phyloP scores from a whole-genome alignment of 345 rosid species.

The Sisymbrium irio region DNA sequence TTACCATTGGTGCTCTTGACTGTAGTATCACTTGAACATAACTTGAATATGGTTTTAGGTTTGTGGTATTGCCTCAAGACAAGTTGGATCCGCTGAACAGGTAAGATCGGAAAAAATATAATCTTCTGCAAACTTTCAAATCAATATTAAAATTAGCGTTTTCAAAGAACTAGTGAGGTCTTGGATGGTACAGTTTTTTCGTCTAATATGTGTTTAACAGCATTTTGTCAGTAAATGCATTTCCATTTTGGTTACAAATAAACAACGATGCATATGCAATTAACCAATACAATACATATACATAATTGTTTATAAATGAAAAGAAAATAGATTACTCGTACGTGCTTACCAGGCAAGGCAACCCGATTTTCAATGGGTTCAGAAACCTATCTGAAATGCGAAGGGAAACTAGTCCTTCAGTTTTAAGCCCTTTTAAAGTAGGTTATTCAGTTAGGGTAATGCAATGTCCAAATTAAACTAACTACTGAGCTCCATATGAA shows the following conservation, averaged over 20 bases:
- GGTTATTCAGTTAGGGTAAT: too few relatives aligned
- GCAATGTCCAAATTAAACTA: neutral
- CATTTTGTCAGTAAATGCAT: neutral
- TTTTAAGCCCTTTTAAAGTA: neutral
- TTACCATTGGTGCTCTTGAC: neutral
- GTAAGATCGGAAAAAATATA: constrained; percentile 20
- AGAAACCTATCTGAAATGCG: neutral
- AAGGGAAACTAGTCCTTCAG: neutral
- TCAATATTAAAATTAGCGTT: neutral
- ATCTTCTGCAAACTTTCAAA: neutral
- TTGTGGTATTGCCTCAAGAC: constrained; percentile 71
- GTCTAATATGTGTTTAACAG: neutral
- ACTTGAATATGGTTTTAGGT: constrained; percentile 1
- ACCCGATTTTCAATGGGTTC: neutral
- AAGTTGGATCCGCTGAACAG: constrained; percentile 72
- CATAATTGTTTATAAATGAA: too few relatives aligned
- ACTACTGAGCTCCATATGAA: neutral
- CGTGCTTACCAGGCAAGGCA: neutral
- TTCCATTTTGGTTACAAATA: neutral
- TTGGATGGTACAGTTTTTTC: neutral
- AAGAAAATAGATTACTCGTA: too few relatives aligned
- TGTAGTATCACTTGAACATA: neutral
- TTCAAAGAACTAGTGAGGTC: neutral
- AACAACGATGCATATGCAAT: neutral
- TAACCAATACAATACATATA: neutral